These are phyloP conservation scores for Globomyces sp. DNA, from an alignment of 371 early-diverging fungal genomes.

Conservation along the genomic window DNA sequence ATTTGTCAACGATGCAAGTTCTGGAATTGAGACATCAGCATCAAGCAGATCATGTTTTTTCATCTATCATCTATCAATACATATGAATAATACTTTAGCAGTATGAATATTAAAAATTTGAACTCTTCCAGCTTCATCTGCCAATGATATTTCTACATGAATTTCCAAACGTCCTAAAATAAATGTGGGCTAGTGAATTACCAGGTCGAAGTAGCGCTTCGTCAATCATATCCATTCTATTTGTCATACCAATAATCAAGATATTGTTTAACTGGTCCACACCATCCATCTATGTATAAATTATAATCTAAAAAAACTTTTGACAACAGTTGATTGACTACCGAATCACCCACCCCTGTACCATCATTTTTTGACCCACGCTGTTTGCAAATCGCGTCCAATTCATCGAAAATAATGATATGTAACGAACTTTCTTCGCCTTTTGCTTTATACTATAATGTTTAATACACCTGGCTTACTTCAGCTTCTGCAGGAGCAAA, in stretches of 20 bases:
- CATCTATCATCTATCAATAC: constrained; percentile 58
- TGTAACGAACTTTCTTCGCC: constrained; percentile 95
- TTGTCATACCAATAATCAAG: constrained; percentile 98
- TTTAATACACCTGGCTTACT: constrained; percentile 25
- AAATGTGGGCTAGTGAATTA: too few species aligned
- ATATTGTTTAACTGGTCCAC: constrained; percentile 97
- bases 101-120: constrained; percentile 97
- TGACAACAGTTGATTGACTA: constrained; percentile 98
- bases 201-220: constrained; percentile 97
- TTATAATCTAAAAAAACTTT: constrained; percentile 52
- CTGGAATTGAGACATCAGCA: constrained; percentile 83
- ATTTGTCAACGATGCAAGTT: constrained; percentile 91
- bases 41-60: constrained; percentile 81
- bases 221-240: constrained; percentile 98
- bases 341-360: constrained; percentile 98
- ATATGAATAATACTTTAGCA: constrained; percentile 48
- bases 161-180: constrained; percentile 79
- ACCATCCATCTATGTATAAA: constrained; percentile 86
- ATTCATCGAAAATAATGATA: constrained; percentile 99
- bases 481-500: constrained; percentile 97
- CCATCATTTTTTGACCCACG: constrained; percentile 92
- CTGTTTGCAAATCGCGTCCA: constrained; percentile 99
- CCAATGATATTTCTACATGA: constrained; percentile 93
- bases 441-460: constrained; percentile 79
- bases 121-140: constrained; percentile 87